Base-by-base conservation (phyloP, 2,329 filamentous ascomycete genomes). In the Colletotrichum ledebouriae region DNA sequence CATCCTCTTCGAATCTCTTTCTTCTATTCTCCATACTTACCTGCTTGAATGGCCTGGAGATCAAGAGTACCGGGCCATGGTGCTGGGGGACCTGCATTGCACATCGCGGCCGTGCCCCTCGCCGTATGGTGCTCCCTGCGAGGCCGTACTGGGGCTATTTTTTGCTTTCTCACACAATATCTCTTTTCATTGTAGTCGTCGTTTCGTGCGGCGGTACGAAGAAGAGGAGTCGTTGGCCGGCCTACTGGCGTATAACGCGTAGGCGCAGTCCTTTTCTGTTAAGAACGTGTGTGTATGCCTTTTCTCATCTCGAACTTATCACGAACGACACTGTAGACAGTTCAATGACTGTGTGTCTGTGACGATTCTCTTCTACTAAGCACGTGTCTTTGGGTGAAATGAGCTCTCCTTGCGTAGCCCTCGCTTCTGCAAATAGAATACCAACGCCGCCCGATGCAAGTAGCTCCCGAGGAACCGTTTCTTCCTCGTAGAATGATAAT, bases 101-200 rank as follows among this genome's bases (percentile, higher is more conserved):
- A 67, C 59, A 53, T 29, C 33, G 53, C 64, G 59, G 64, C 46
- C 15, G 52, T 63, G 46, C 37, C 60, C 52, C 59, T 64, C 64
- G 20, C 46, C 52, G 59, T 58, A 46, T 58, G 59, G 59, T 33
- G 29, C 52, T 55, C 39, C 25, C 6, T 13, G 53, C 17, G 55
- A 60, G 42, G 39, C 60, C 60, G 46, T 59, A 47, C 59, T 13
- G 37, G 37, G 46, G 29, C 41, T 41, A 34, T 46, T 53, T 64
- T 59, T 67, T 59, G 39, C 37, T 42, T 39, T 59, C n/a, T 12
- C n/a, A 29, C 34, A 34, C 20, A 20, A 10, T 1, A n/a, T 6
- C 20, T 13, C 39, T 62, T 52, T 62, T 56, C 58, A 22, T 57
- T 6, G 64, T 58, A 37, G 4, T 25, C 11, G 4, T 41, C 37